These are phyloP conservation scores for Geotrichum australiense DNA, from an alignment of 1,139 yeast genomes.

Conservation along the genomic window DNA sequence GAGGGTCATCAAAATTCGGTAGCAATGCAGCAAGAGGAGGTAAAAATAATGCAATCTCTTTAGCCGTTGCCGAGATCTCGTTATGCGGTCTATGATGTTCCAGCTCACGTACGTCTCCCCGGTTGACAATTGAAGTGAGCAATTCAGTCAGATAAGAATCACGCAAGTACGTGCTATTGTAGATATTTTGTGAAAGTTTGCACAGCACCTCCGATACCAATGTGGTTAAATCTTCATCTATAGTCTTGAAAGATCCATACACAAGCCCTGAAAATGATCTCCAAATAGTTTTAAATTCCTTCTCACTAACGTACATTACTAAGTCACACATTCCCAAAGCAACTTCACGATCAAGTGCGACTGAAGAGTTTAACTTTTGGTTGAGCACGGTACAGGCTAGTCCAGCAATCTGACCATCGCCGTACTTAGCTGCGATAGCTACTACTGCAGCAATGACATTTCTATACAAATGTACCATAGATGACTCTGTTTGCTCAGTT, in stretches of 20 bases:
- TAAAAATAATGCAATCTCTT: slow-evolving; percentile 60
- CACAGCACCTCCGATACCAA: slow-evolving; percentile 37
- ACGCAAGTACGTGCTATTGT: slow-evolving; percentile 42
- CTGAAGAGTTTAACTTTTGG: slow-evolving; percentile 58
- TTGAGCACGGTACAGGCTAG: slow-evolving; percentile 75
- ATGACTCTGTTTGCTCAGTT: slow-evolving; percentile 26
- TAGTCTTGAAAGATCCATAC: slow-evolving; percentile 12
- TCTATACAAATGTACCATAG: slow-evolving; percentile 16
- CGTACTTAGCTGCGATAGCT: slow-evolving; percentile 60
- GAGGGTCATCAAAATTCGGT: slow-evolving; percentile 48
- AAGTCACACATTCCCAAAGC: slow-evolving; percentile 53
- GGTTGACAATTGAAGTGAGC: slow-evolving; percentile 57
- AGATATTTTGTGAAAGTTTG: slow-evolving; percentile 40
- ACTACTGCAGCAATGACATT: slow-evolving; percentile 67
- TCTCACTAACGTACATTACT: slow-evolving; percentile 52
- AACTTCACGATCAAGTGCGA: slow-evolving; percentile 35
- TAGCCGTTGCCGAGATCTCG: slow-evolving; percentile 72
- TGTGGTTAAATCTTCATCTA: slow-evolving; percentile 34
- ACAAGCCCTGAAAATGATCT: slow-evolving; percentile 34
- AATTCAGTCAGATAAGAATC: slow-evolving; percentile 57
- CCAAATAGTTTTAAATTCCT: slow-evolving; percentile 51
- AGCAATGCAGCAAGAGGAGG: slow-evolving; percentile 69
- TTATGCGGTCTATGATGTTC: slow-evolving; percentile 79
- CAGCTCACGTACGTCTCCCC: slow-evolving; percentile 74
- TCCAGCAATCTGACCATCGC: slow-evolving; percentile 71